Conservation (phyloP, 2,329 filamentous ascomycete species). For the Colletotrichum sp. region DNA sequence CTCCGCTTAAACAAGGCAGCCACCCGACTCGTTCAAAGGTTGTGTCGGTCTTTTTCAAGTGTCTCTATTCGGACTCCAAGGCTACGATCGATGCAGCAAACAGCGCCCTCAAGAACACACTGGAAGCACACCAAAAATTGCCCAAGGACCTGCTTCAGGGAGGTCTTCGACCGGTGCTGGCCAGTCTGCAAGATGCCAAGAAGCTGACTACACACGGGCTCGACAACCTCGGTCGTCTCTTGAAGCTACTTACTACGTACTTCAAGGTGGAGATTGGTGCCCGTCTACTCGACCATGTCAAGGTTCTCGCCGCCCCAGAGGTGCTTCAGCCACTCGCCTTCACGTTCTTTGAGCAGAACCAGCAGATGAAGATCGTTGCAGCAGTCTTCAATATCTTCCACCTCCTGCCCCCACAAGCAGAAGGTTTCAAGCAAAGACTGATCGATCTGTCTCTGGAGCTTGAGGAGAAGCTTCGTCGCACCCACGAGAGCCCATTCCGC, state of each 20-base stretch:
- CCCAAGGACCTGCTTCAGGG: constrained; percentile 96
- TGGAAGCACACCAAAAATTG: constrained; percentile 87
- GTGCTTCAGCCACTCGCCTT: constrained; percentile 91
- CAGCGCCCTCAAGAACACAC: constrained; percentile 83
- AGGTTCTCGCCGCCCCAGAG: constrained; percentile 82
- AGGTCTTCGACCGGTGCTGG: constrained; percentile 91
- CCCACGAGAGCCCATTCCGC: constrained; percentile 90
- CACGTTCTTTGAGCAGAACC: constrained; percentile 90
- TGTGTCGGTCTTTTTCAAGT: constrained; percentile 97
- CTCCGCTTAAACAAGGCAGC: constrained; percentile 65
- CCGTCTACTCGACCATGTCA: constrained; percentile 91
- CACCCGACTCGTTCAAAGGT: constrained; percentile 73
- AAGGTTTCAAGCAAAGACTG: constrained; percentile 87
- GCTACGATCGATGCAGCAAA: constrained; percentile 95
- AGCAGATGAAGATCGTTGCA: constrained; percentile 91
- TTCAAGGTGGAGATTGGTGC: constrained; percentile 99
- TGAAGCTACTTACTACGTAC: constrained; percentile 94
- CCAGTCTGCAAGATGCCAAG: constrained; percentile 93
- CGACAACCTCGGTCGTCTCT: constrained; percentile 85
- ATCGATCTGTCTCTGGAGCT: constrained; percentile 91
- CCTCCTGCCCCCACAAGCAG: constrained; percentile 87
- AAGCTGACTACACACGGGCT: constrained; percentile 87
- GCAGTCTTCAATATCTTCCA: constrained; percentile 98
- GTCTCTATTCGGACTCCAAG: constrained; percentile 89
- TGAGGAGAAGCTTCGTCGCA: constrained; percentile 83